phyloP scores from a whole-genome alignment of 345 rosid species.

The Salix viminalis region DNA sequence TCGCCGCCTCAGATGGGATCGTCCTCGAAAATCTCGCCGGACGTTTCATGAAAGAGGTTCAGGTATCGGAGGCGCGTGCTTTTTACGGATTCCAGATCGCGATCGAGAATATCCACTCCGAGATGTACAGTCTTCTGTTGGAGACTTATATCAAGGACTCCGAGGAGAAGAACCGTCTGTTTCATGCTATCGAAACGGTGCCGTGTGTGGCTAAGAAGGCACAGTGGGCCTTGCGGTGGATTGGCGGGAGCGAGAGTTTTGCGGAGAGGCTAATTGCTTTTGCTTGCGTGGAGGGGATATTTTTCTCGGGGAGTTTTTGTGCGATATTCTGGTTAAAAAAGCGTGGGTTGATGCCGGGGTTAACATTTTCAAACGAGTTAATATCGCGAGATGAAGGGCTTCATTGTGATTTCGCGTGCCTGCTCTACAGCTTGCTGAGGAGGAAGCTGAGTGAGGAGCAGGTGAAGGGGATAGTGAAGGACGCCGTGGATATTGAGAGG shows the following conservation, averaged over 20 bases:
- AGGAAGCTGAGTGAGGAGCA: slow-evolving; percentile 63
- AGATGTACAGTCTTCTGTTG: slow-evolving; percentile 87
- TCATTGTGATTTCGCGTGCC: slow-evolving; percentile 91
- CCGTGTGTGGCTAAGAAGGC: slow-evolving; percentile 80
- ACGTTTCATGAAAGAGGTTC: slow-evolving; percentile 90
- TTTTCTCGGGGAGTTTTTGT: slow-evolving; percentile 91
- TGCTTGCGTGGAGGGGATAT: slow-evolving; percentile 94
- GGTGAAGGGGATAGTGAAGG: slow-evolving; percentile 61
- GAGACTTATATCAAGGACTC: slow-evolving; percentile 89
- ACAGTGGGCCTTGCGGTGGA: slow-evolving; percentile 75
- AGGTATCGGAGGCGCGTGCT: slow-evolving; percentile 90
- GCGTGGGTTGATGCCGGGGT: slow-evolving; percentile 86
- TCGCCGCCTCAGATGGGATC: slow-evolving; percentile 94
- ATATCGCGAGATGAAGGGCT: slow-evolving; percentile 93
- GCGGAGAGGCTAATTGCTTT: slow-evolving; percentile 77
- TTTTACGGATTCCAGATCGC: slow-evolving; percentile 97
- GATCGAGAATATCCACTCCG: slow-evolving; percentile 91
- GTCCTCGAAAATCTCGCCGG: slow-evolving; percentile 83
- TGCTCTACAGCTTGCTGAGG: slow-evolving; percentile 51
- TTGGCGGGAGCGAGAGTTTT: slow-evolving; percentile 68
- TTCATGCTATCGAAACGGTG: slow-evolving; percentile 68
- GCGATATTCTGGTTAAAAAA: slow-evolving; percentile 90
- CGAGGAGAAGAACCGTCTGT: slow-evolving; percentile 49
- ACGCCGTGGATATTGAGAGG: slow-evolving; percentile 83
- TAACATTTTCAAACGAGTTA: slow-evolving; percentile 88